Evolutionary conservation across 768 basidiomycete genomes (phyloP).

Genomic region (Tephrocybe sp.): DNA sequence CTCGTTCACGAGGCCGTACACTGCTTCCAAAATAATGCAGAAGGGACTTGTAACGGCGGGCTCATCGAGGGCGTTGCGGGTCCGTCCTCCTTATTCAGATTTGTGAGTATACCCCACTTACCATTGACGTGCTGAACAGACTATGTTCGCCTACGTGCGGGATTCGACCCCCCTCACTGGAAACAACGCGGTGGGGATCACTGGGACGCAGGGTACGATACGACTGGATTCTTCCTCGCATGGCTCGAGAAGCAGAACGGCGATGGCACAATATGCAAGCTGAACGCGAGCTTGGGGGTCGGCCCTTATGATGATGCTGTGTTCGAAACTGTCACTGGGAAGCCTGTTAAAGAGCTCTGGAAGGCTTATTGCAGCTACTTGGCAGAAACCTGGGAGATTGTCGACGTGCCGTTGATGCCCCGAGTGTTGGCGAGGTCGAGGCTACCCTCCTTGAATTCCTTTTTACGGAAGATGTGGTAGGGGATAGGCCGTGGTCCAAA

Average conservation of each 20-base stretch:
- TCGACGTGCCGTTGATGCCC: background rate
- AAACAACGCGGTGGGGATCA: slow-evolving; percentile 37
- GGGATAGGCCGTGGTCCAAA: no score
- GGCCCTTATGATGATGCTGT: slow-evolving; percentile 46
- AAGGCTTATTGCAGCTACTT: slow-evolving; percentile 45
- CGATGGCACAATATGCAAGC: slow-evolving; percentile 48
- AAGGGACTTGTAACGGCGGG: slow-evolving; percentile 61
- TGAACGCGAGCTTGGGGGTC: slow-evolving; percentile 55
- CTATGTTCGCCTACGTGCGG: slow-evolving; percentile 64
- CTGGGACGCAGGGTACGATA: slow-evolving; percentile 79
- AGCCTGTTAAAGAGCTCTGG: slow-evolving; percentile 57
- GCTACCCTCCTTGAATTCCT: background rate
- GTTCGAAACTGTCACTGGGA: slow-evolving; percentile 52
- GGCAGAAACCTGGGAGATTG: slow-evolving; percentile 10
- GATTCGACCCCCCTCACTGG: slow-evolving; percentile 72
- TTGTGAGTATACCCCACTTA: background rate
- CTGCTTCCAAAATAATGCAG: slow-evolving; percentile 69
- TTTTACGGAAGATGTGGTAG: no score
- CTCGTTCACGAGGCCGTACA: slow-evolving; percentile 77
- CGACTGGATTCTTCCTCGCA: slow-evolving; percentile 71
- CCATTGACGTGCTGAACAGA: slow-evolving; percentile 36
- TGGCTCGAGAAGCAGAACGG: slow-evolving; percentile 61
- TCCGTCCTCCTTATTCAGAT: slow-evolving; percentile 21
- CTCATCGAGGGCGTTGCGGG: slow-evolving; percentile 82
- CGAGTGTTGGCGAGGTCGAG: background rate